Evolutionary conservation across 257 asterid species (phyloP).

Genomic region (Ilex asprella): DNA sequence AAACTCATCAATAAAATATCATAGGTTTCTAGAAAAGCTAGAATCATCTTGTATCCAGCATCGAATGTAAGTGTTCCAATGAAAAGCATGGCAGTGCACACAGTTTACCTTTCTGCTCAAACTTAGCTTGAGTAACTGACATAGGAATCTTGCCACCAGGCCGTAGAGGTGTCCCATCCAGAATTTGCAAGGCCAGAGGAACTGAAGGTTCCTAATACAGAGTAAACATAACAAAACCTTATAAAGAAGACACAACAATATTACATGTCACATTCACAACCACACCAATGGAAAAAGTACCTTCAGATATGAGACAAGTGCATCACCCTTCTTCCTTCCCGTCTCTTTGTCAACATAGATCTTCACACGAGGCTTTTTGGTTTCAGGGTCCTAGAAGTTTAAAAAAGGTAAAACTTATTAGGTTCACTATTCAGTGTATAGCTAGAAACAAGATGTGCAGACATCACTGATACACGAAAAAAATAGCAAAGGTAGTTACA

Average conservation of each 20-base stretch:
- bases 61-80: slow-evolving; percentile 9
- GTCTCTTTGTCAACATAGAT: slow-evolving; percentile 80
- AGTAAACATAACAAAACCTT: slow-evolving; percentile 4
- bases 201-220: slow-evolving; percentile 88
- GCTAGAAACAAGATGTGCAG: too few relatives aligned
- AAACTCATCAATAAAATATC: slow-evolving; percentile 8
- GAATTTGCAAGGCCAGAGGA: slow-evolving; percentile 66
- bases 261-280: slow-evolving; percentile 5
- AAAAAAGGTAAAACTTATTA: neutral
- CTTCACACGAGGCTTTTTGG: slow-evolving; percentile 87
- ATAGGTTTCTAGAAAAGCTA: neutral
- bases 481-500: too few relatives aligned
- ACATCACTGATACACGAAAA: too few relatives aligned
- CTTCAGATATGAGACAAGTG: slow-evolving; percentile 84
- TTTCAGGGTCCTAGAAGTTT: slow-evolving; percentile 80
- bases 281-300: slow-evolving; percentile 33
- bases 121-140: slow-evolving; percentile 80
- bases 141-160: slow-evolving; percentile 65
- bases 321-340: slow-evolving; percentile 89
- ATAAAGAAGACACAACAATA: slow-evolving; percentile 1
- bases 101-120: slow-evolving; percentile 83
- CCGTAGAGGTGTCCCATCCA: slow-evolving; percentile 86
- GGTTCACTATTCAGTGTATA: too few relatives aligned
- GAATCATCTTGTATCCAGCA: slow-evolving; percentile 14
- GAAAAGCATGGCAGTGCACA: slow-evolving; percentile 2